Evolutionary conservation across 78 protist genomes (phyloP).

Genomic region (Cavenderia fasciculata): DNA sequence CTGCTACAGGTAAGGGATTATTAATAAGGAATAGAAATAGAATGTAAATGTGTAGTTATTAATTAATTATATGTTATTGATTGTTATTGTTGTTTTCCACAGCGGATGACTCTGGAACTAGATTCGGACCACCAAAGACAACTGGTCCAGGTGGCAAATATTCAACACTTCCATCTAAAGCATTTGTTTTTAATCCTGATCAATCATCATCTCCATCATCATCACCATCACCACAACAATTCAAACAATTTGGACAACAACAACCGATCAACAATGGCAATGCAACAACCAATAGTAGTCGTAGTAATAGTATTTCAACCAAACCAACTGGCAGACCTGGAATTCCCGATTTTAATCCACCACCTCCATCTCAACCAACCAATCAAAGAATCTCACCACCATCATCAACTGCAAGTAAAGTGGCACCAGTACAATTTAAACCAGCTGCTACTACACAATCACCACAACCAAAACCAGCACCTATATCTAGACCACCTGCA

Average conservation of each 20-base stretch:
- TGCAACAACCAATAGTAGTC: too few species aligned
- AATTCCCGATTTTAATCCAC: constrained; percentile 20
- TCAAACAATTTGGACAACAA: too few species aligned
- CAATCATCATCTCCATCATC: constrained; percentile 1
- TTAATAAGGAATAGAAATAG: too few species aligned
- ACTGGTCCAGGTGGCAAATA: not conserved
- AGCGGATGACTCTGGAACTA: constrained; percentile 41
- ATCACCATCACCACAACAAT: too few species aligned
- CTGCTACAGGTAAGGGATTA: too few species aligned
- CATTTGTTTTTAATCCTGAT: not conserved
- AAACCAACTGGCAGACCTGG: constrained; percentile 26
- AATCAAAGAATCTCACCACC: not conserved
- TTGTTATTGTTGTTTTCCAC: too few species aligned
- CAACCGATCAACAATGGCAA: too few species aligned
- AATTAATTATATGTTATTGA: too few species aligned
- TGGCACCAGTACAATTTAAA: not conserved
- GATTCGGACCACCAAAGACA: constrained; percentile 3
- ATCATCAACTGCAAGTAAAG: not conserved
- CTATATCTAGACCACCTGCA: not conserved
- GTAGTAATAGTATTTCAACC: not conserved
- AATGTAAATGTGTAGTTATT: too few species aligned
- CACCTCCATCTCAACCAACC: constrained; percentile 1
- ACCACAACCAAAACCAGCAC: not conserved
- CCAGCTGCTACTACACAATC: too few species aligned
- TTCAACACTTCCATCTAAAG: constrained; percentile 44